Percentiles rank a stretch among this genome's conserved stretches.
These are phyloP conservation scores for Pulicaria dysenterica DNA, from an alignment of 129 eudicot species.

Conservation along the genomic window DNA sequence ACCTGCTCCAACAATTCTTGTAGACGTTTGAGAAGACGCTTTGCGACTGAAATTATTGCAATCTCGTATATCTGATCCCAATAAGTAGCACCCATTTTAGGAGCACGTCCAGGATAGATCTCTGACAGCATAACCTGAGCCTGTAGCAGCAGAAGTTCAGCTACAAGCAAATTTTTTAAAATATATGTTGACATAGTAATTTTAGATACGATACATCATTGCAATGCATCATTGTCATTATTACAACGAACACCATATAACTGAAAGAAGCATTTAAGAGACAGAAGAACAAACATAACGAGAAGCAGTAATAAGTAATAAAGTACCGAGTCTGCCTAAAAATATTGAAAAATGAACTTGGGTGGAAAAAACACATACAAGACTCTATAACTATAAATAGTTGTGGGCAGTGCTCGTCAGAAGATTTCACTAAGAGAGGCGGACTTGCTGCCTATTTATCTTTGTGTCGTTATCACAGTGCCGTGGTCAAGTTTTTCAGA, in stretches of 20 bases:
- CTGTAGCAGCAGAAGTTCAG: slow-evolving; percentile 48
- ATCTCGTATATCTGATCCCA: slow-evolving; percentile 97
- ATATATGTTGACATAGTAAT: slow-evolving; percentile 1
- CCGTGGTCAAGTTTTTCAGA: too few species aligned
- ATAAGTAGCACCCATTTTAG: slow-evolving; percentile 77
- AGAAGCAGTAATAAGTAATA: not conserved
- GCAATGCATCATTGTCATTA: slow-evolving; percentile 2
- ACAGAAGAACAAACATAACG: slow-evolving; percentile 12
- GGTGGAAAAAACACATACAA: too few species aligned
- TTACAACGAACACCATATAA: slow-evolving; percentile 15
- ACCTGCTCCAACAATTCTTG: slow-evolving; percentile 87
- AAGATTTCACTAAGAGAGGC: too few species aligned
- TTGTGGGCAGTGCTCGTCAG: too few species aligned
- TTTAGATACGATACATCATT: not conserved
- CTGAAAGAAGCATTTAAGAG: slow-evolving; percentile 18
- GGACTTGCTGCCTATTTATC: too few species aligned
- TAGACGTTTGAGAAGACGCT: slow-evolving; percentile 83
- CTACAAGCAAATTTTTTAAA: slow-evolving; percentile 13
- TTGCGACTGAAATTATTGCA: slow-evolving; percentile 79
- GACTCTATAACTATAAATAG: too few species aligned
- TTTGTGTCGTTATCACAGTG: too few species aligned
- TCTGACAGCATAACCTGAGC: slow-evolving; percentile 97
- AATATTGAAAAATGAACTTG: too few species aligned
- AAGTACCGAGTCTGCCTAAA: too few species aligned
- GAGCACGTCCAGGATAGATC: slow-evolving; percentile 96